These are phyloP conservation scores for Carex sylvatica DNA, from an alignment of 202 grass and related monocot genomes.

Conservation along the genomic window DNA sequence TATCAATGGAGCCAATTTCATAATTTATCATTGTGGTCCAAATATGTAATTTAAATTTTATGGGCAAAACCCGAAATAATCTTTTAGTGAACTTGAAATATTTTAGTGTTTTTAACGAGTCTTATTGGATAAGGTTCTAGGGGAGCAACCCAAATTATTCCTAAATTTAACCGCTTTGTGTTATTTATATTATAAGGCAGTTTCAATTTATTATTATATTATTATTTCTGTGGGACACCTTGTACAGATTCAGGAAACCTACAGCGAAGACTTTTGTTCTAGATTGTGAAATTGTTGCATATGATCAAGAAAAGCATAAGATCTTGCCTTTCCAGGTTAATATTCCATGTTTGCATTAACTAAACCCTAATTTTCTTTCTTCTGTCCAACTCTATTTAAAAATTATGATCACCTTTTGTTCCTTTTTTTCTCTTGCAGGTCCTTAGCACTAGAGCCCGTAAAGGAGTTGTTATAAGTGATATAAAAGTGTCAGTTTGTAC, in stretches of 20 bases:
- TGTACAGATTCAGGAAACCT: slow-evolving; percentile 81
- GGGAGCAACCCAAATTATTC: not conserved
- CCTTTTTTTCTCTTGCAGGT: slow-evolving; percentile 49
- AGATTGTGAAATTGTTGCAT: slow-evolving; percentile 97
- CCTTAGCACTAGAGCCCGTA: slow-evolving; percentile 90
- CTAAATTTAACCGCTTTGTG: not conserved
- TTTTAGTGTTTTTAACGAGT: not conserved
- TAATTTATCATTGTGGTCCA: slow-evolving; percentile 18
- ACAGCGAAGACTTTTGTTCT: slow-evolving; percentile 86
- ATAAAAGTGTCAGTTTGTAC: slow-evolving; percentile 98
- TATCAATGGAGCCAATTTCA: slow-evolving; percentile 32
- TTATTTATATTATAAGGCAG: not conserved
- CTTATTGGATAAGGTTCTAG: not conserved
- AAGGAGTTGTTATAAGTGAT: slow-evolving; percentile 91
- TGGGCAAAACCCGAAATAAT: not conserved
- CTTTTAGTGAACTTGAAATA: not conserved
- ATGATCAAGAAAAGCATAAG: slow-evolving; percentile 74
- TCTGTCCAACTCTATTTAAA: slow-evolving; percentile 17
- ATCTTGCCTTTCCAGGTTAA: slow-evolving; percentile 97
- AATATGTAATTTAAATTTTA: slow-evolving; percentile 7
- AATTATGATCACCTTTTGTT: slow-evolving; percentile 25
- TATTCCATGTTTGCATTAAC: slow-evolving; percentile 15
- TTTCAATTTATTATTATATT: not conserved
- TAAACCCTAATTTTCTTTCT: slow-evolving; percentile 16
- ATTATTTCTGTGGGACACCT: slow-evolving; percentile 15